Conservation (phyloP, 2,329 filamentous ascomycete genomes). For the Paecilomyces dactylethromorphus region DNA sequence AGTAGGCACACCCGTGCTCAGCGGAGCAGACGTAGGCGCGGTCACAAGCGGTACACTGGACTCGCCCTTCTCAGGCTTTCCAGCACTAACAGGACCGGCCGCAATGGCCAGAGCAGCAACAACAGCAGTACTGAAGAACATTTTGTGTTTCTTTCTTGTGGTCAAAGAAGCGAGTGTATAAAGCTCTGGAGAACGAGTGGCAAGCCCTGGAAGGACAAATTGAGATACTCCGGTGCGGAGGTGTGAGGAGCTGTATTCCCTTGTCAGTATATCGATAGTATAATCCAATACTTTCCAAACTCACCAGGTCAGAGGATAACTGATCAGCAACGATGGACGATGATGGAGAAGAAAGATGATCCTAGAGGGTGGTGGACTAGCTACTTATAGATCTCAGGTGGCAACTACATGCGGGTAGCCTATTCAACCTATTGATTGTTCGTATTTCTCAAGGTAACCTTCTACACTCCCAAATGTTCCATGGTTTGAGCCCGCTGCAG, state of each 20-base stretch:
- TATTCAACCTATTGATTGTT: not conserved
- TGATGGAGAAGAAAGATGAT: not conserved
- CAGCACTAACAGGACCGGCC: slow-evolving; percentile 9
- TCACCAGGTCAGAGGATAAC: not conserved
- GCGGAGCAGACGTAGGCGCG: slow-evolving; percentile 7
- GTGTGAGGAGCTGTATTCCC: not conserved
- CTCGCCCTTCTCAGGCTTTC: not conserved
- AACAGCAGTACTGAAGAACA: slow-evolving; percentile 18
- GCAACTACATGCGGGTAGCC: not conserved
- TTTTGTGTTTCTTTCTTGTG: slow-evolving; percentile 9
- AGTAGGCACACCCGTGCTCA: slow-evolving; percentile 13
- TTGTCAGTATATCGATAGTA: not conserved
- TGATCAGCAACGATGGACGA: not conserved
- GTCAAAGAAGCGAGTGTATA: not conserved
- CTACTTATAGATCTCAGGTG: not conserved
- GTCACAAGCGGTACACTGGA: not conserved
- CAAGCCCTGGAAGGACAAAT: not conserved
- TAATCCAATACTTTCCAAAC: not conserved
- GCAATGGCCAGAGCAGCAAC: slow-evolving; percentile 14
- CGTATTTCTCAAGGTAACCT: not conserved
- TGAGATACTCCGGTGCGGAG: not conserved
- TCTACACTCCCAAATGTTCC: not conserved
- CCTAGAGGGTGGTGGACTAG: not conserved
- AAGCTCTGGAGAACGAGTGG: not conserved
- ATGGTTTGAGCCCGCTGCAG: not conserved